Base-by-base conservation (phyloP, 768 basidiomycete genomes). In the Boletus reticuloceps region DNA sequence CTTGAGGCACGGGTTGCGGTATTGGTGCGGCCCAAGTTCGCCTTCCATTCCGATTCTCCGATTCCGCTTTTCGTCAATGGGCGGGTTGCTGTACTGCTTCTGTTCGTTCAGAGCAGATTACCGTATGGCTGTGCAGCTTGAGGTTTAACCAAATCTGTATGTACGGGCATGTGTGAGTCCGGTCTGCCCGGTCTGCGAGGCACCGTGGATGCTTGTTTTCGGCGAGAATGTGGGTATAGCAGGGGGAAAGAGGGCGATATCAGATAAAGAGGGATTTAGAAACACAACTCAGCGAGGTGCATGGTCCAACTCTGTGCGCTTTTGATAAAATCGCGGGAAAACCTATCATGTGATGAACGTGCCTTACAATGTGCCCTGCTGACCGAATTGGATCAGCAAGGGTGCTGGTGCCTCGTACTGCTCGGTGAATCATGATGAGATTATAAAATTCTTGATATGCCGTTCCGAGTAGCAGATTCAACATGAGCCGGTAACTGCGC, bases 11-110 rank as follows among this genome's bases (percentile, higher is more conserved):
- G 17, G 20, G 10, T 13, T 37, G 58, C 50, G 58, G 47, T 42
- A 12, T 47, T 59, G 31, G 27, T 7, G 58, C 58, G 58, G 58
- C 51, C 41, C 40, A 52, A 19, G 19, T 34, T n/a, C 16, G 13
- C 49, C 38, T 53, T n/a, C 44, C 44, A 20, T 58, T 52, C 56
- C 37, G 36, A 38, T 22, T 27, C 20, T 51, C 27, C 41, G 29
- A 43, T 36, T 45, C 58, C 58, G 51, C 39, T 36, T 54, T 48
- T 60, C 58, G 52, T 59, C 58, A 58, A 55, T 13, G 40, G 27
- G 14, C 58, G 58, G 58, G 45, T 40, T 31, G 47, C 8, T 6
- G 27, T 29, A 13, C 1, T n/a, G 34, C 16, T 47, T 46, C 48
- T 47, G 7, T 40, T 49, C 32, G 48, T 20, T 40, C 39, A 2